Evolutionary conservation across 2,329 filamentous ascomycete species (phyloP), one percentile per base, ranked within the genome.

Genomic region (Aspergillus brasiliensis): DNA sequence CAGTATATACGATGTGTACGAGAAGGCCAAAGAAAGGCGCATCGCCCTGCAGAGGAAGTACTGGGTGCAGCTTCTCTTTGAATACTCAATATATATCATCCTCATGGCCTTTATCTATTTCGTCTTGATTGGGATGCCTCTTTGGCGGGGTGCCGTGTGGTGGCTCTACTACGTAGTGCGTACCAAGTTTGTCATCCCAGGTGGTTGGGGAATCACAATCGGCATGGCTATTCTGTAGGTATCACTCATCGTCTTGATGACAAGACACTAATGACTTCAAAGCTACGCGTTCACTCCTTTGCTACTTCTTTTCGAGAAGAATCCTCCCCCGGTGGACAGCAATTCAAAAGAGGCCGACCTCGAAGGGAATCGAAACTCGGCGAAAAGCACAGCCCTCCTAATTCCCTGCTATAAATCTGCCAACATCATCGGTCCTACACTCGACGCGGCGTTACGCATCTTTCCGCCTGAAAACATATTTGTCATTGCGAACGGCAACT

Each of bases 341-440:
- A 31, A 46, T 13, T 19, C 21, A 2, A 15, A n/a, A 21, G 38
- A 64, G 1, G 52, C 62, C 31, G 58, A 68, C 2, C 58, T 61
- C 10, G 60, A 59, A 21, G 28, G 58, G 23, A 44, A 61, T 6
- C 58, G 59, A 1, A 63, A 66, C 17, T 72, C 71, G 1, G 62
- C 68, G 2, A 56, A 59, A 3, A 73, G 77, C 34, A 80, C 77
- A 1, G 77, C 77, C 0, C 69, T 81, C 0, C 64, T 82, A 8
- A 81, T 82, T 23, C 80, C 80, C 10, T 82, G 80, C 63, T 82
- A 82, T 67, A 81, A 80, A 64, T 78, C 80, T 3, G 80, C 73
- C 8, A 64, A 67, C 2, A 73, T 81, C 37, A 77, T 82, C 28
- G 75, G 71, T 2, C 72, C 71, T 0, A 81, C 80, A 0, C 63